Base-by-base conservation (phyloP, 2,329 filamentous ascomycete species). In the Periconia sp. region DNA sequence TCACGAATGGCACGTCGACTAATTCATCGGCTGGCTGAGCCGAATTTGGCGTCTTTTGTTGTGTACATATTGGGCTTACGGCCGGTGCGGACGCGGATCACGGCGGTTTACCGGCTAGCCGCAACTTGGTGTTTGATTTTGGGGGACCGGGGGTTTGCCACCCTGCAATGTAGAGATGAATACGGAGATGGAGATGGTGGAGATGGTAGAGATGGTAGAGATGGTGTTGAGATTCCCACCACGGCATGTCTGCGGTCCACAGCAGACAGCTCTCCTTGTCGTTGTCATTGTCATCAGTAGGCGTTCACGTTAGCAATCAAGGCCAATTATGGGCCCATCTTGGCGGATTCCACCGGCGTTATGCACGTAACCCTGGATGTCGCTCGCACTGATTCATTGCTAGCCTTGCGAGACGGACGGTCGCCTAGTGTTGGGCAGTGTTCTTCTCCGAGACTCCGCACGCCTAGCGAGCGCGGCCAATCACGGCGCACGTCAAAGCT, bases 1-100 rank as follows among this genome's bases (percentile, higher is more conserved):
- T 46, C 63, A 73, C 34, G 72, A 74, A 18, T 77, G 74, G 75
- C 63, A 60, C 26, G 65, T 78, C 26, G 74, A 75, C 19, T 76
- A 68, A 51, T 28, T 9, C n/a, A 5, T 2, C 24, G 25, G 21
- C 29, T 24, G 5, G 22, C 12, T 29, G 19, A 21, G 36, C 25
- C 18, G 25, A 19, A n/a, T 24, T 30, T 19, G 16, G 9, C 10
- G 28, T 7, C 10, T 31, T 36, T 17, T 4, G n/a, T 35, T 35
- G 8, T n/a, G 10, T 35, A 15, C 18, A 16, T 9, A 22, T 28
- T 35, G 23, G 30, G 29, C 21, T 24, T 35, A 29, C 24, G 13
- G 30, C 19, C 26, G 32, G 17, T 30, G 13, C 13, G 24, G n/a
- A 12, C 25, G 17, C 25, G 18, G 31, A 30, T 41, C 23, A 33